Conservation (phyloP, 1,139 yeast genomes). For the Suhomyces taliae region DNA sequence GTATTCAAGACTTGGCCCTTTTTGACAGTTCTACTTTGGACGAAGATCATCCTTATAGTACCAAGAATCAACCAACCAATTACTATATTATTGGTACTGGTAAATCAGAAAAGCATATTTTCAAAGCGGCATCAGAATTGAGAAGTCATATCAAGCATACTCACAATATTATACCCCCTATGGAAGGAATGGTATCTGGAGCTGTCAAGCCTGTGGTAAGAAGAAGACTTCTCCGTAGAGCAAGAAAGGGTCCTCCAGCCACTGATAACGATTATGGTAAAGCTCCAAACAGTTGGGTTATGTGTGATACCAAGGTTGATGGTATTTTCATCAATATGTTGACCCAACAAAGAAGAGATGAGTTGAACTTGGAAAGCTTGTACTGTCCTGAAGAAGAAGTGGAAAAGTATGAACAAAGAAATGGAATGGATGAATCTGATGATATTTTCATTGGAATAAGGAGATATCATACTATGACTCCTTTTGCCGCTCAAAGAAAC, state of each 20-base stretch:
- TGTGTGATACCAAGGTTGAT: conserved; percentile 66
- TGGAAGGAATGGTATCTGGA: conserved; percentile 73
- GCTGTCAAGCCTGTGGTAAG: conserved; percentile 58
- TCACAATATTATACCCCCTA: conserved; percentile 41
- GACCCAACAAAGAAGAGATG: conserved; percentile 65
- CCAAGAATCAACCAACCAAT: conserved; percentile 33
- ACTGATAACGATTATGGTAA: conserved; percentile 59
- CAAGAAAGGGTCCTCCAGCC: conserved; percentile 53
- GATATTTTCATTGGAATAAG: conserved; percentile 51
- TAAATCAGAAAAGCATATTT: conserved; percentile 72
- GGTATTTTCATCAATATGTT: conserved; percentile 69
- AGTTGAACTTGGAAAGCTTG: conserved; percentile 67
- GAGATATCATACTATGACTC: conserved; percentile 36
- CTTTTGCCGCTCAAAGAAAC: conserved; percentile 7
- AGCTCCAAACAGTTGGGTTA: conserved; percentile 72
- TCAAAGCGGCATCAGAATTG: conserved; percentile 66
- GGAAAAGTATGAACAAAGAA: conserved; percentile 22
- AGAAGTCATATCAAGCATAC: conserved; percentile 37
- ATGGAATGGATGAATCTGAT: conserved; percentile 28
- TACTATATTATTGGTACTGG: conserved; percentile 75
- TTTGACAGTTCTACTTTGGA: conserved; percentile 48
- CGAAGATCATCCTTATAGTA: conserved; percentile 41
- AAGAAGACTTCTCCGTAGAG: conserved; percentile 61
- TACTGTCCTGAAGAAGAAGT: conserved; percentile 55
- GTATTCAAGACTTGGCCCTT: conserved; percentile 59